Evolutionary conservation across 2,329 filamentous ascomycete genomes (phyloP).

Genomic region (Fusarium chlamydosporum): DNA sequence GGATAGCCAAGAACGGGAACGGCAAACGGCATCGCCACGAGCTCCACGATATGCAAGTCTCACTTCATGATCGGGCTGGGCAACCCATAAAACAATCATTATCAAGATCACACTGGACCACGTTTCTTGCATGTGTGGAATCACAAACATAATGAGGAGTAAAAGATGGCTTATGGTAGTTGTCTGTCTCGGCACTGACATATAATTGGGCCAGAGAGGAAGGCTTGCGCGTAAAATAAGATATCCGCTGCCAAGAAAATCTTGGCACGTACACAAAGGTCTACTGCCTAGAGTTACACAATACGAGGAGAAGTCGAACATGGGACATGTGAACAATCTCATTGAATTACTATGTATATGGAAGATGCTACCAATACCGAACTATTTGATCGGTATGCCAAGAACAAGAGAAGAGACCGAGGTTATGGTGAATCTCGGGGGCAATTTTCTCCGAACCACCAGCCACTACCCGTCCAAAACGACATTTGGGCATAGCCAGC

Average conservation of each 20-base stretch:
- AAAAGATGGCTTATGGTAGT: not conserved
- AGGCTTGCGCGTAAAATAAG: constrained; percentile 21
- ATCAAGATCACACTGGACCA: constrained; percentile 14
- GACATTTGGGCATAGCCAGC: not conserved
- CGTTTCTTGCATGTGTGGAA: constrained; percentile 6
- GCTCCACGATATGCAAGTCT: constrained; percentile 12
- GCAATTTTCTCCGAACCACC: no score
- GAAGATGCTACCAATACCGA: not conserved
- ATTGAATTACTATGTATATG: not conserved
- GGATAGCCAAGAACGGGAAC: constrained; percentile 16
- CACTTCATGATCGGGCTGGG: constrained; percentile 16
- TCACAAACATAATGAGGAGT: not conserved
- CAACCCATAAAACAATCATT: not conserved
- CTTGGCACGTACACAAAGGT: constrained; percentile 13
- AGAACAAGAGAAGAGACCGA: not conserved
- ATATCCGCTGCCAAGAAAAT: constrained; percentile 9
- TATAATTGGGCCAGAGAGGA: constrained; percentile 16
- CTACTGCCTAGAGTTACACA: not conserved
- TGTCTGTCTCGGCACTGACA: constrained; percentile 13
- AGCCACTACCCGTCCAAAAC: not conserved
- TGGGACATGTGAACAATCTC: fast-evolving
- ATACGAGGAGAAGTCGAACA: not conserved
- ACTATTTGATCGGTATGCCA: no score
- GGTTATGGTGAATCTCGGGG: not conserved
- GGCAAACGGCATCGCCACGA: constrained; percentile 16